Evolutionary conservation across 768 basidiomycete species (phyloP).

Genomic region (Podaxis sp.): DNA sequence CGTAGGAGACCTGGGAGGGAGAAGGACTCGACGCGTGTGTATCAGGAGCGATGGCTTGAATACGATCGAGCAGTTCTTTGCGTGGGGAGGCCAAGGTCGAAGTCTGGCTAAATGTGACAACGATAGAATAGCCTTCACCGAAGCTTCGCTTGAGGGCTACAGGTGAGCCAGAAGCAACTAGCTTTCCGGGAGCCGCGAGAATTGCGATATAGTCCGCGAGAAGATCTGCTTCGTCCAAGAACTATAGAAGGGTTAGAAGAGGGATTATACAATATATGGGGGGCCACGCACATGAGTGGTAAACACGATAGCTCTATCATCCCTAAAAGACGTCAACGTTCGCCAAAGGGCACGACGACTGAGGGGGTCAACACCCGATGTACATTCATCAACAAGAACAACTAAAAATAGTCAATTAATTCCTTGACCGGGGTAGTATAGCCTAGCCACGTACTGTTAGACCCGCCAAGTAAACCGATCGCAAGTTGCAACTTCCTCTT

Average conservation of each 20-base stretch:
- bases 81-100: slow-evolving; percentile 24
- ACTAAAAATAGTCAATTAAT: slow-evolving; percentile 29
- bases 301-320: slow-evolving; percentile 68
- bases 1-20: slow-evolving; percentile 46
- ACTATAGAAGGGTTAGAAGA: slow-evolving; percentile 32
- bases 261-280: background rate
- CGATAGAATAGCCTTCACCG: slow-evolving; percentile 70
- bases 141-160: slow-evolving; percentile 70
- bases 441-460: slow-evolving; percentile 47
- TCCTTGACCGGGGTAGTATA: background rate
- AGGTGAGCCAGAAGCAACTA: slow-evolving; percentile 72
- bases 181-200: slow-evolving; percentile 69
- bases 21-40: slow-evolving; percentile 41
- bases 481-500: slow-evolving; percentile 84
- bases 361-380: slow-evolving; percentile 80
- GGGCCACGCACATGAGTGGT: slow-evolving; percentile 65
- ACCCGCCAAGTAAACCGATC: slow-evolving; percentile 74
- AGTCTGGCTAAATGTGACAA: slow-evolving; percentile 44
- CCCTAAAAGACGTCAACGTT: slow-evolving; percentile 62
- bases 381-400: slow-evolving; percentile 66
- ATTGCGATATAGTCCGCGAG: slow-evolving; percentile 76
- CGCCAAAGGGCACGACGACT: slow-evolving; percentile 79
- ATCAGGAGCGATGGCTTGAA: slow-evolving; percentile 45
- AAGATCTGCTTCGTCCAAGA: slow-evolving; percentile 78
- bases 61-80: slow-evolving; percentile 35